Percentiles rank a stretch among this genome's conserved stretches.
These are phyloP conservation scores for Saprolegnia diclina DNA, from an alignment of 352 stramenopile species.

Conservation along the genomic window DNA sequence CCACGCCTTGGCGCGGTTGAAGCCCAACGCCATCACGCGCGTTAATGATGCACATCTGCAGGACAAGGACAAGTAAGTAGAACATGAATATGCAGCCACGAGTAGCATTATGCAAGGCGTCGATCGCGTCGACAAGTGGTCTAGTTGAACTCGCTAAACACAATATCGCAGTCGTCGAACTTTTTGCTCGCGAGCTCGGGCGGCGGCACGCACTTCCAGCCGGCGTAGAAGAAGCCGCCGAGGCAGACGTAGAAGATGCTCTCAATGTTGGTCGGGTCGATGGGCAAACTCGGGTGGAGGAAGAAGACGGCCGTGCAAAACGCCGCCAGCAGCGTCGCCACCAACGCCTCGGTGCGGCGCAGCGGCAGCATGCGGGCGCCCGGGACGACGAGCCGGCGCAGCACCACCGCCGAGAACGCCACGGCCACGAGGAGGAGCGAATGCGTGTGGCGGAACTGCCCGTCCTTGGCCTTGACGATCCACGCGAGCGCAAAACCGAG, in stretches of 20 bases:
- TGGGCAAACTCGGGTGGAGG: neutral
- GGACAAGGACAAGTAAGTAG: too few relatives aligned
- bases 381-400: slow-evolving; percentile 44
- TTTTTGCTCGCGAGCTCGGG: neutral
- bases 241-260: slow-evolving; percentile 13
- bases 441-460: slow-evolving; percentile 64
- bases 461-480: slow-evolving; percentile 84
- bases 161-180: slow-evolving; percentile 22
- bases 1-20: neutral
- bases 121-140: neutral
- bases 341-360: neutral
- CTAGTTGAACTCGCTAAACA: slow-evolving; percentile 11
- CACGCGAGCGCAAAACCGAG: slow-evolving; percentile 72
- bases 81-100: neutral
- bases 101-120: neutral
- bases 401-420: slow-evolving; percentile 52
- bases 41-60: neutral
- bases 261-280: neutral
- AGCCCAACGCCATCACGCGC: neutral
- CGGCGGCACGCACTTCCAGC: slow-evolving; percentile 20
- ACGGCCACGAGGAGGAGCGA: slow-evolving; percentile 54
- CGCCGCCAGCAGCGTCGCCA: neutral
- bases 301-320: slow-evolving; percentile 20
- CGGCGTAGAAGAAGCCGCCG: slow-evolving; percentile 20
- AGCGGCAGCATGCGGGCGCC: slow-evolving; percentile 7